Percentiles rank a stretch among this genome's conserved stretches.
Conservation (phyloP, 2,329 filamentous ascomycete genomes). For the Alternaria triticina region DNA sequence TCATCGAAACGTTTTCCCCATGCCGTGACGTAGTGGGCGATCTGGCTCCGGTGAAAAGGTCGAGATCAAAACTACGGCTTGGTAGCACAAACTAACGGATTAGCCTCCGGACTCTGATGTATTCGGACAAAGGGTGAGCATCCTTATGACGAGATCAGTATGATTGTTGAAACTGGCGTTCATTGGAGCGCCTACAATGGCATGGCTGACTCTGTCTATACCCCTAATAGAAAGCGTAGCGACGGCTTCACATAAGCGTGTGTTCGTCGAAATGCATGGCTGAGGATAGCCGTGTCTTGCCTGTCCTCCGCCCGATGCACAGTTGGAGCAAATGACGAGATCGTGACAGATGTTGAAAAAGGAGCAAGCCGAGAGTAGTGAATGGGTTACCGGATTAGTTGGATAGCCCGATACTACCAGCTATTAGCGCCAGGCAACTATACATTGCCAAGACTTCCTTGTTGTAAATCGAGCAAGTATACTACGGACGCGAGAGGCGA, state of each 20-base stretch:
- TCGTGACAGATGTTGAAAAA: background rate
- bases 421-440: background rate
- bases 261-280: background rate
- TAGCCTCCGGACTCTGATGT: background rate
- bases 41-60: background rate
- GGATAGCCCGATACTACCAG: background rate
- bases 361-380: background rate
- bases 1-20: background rate
- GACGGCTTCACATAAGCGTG: background rate
- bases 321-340: background rate
- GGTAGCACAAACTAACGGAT: background rate
- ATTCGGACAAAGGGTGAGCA: background rate
- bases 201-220: background rate
- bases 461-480: background rate
- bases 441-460: background rate
- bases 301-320: background rate
- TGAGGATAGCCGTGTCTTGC: background rate
- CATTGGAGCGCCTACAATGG: background rate
- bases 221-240: background rate
- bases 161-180: background rate
- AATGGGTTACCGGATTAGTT: background rate
- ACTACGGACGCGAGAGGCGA: background rate
- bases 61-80: background rate
- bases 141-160: background rate
- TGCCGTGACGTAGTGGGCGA: background rate